Evolutionary conservation across 2,329 filamentous ascomycete species (phyloP), one percentile per base, ranked within the genome.

Genomic region (Thielaviopsis musarum): DNA sequence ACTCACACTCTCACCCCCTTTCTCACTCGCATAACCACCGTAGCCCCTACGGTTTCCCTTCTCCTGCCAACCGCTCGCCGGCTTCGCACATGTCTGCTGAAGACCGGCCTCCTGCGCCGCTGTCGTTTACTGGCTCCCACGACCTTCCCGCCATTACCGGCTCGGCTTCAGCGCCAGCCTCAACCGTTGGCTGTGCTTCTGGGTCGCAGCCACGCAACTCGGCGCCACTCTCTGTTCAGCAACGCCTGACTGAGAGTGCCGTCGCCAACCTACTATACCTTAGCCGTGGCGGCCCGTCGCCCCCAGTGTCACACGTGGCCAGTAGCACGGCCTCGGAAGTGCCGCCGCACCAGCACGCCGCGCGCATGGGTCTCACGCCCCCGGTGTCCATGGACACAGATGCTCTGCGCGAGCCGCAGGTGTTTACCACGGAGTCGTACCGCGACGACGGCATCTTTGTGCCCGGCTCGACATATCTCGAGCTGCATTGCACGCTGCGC

Each of bases 401-500:
- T 2, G 64, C 64, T 6, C 34, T 54, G 19, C 57, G 52, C 19
- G 57, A 62, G 28, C 60, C 59, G 22, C 69, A 71, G 24, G 64
- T 65, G 15, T 69, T 69, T 22, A 69, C 68, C 0, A 68, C 69
- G 0, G 69, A 70, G 2, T 67, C 68, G 1, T 65, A 65, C 26
- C 67, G 66, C 3, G 70, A 70, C 6, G 70, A 71, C 55, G 74
- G 74, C 56, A 70, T 77, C 21, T 77, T 77, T 60, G 63, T 75
- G 2, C 74, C 74, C 1, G 74, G 74, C 1, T 75, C 74, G 1
- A 70, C 71, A 0, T 77, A 76, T 45, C 72, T 74, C 58, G 73
- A 75, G 51, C 66, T 75, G 1, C 74, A 76, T 59, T 73, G 72
- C 1, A 73, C 73, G 1, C 64, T 77, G 1, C 69, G 74, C 17